Base-by-base conservation (phyloP, 1,284 basidiomycete species). In the Rhodotorula sp. region DNA sequence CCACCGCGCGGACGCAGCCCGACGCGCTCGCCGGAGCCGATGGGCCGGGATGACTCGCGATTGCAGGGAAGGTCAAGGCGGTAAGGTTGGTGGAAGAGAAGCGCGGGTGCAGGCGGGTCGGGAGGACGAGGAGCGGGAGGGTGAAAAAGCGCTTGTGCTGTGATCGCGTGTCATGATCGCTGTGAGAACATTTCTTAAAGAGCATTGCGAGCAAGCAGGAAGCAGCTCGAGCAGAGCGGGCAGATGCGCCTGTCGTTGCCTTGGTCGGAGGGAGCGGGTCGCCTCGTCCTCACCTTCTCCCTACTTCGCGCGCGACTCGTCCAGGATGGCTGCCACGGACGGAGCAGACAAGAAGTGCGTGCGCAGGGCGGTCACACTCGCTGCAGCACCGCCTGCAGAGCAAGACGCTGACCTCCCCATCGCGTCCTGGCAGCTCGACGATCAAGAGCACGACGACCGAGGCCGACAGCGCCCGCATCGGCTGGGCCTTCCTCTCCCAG, bases 401-500 rank as follows among this genome's bases (percentile, higher is more conserved):
- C 9, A n/a, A n/a, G 19, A 9, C 27, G 55, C 59, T 61, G 48
- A 63, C 54, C 44, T 54, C 29, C 34, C 29, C 25, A n/a, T n/a
- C 29, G 46, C 55, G 27, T 55, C 51, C 9, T 10, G 34, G 6
- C 64, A 62, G 39, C 25, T 50, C 32, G 21, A 15, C 44, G 51
- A 19, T 48, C 44, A 71, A 63, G 36, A 64, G 48, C 29, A 51
- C 22, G 17, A 44, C 21, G 34, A 61, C 63, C 34, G 62, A 44
- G 58, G 54, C 60, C 48, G 71, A 73, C 56, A 57, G 50, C 37
- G 67, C 70, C 27, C 66, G 74, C 8, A 76, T 76, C 37, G 72
- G 69, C 2, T 76, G 72, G 70, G 74, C 74, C 0, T 76, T 76
- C 70, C 67, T 76, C 29, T 70, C 69, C 27, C 74, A 76, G 57